Base-by-base conservation (phyloP, 2,329 filamentous ascomycete species). In the Arachnomyces sp. region DNA sequence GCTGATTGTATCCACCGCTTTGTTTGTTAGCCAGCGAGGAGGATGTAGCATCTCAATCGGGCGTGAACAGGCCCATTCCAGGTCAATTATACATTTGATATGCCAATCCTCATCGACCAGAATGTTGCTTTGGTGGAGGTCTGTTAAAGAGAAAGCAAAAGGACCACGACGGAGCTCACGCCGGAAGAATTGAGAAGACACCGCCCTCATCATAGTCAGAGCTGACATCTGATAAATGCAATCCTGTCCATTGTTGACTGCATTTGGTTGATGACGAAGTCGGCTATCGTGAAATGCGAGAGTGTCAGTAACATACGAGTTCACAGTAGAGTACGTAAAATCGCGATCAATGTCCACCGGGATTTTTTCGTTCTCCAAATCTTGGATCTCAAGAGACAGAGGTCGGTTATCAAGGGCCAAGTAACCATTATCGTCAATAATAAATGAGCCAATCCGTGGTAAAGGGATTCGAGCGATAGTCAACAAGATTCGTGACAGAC, bases 101-200 rank as follows among this genome's bases (percentile, higher is more conserved):
- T 61, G 49, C 56, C 60, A 62, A n/a, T 59, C 41, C 3, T 53
- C 37, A 42, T 60, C 54, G 7, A 59, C 56, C 31, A 59, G 53
- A n/a, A 60, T 57, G 37, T 69, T 68, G 39, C 59, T 61, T 34
- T 50, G 49, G 40, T 68, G 59, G 11, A 69, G 48, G 43, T 69
- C 65, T 6, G 62, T 66, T 7, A 68, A 53, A 1, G 38, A 49
- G 28, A 59, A 50, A 20, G 59, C 42, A 43, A 64, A 68, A 0
- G 60, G 60, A 1, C 62, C 62, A 16, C 54, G 40, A 9, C 55
- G 51, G 17, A 61, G 49, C 49, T 60, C 51, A 7, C 48, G 45
- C 9, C 31, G 51, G 17, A 48, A 54, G 56, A 38, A 57, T 30
- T 43, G 60, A 51, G 12, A 47, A 38, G 33, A 45, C 31, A 36